Conservation (phyloP, 495 filamentous ascomycete species). For the Talaromyces thailandensis region DNA sequence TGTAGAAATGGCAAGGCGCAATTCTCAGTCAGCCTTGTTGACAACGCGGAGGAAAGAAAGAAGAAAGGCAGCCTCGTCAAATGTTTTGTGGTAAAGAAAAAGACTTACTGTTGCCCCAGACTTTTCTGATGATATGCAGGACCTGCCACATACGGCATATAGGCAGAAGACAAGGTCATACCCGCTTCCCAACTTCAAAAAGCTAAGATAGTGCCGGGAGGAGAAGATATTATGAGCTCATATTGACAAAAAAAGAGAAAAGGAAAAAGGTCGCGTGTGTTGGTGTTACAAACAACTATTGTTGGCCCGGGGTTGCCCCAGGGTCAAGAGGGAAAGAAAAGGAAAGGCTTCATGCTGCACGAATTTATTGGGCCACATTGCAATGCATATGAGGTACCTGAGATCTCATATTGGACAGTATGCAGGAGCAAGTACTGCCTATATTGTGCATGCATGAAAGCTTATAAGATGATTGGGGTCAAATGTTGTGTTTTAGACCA, state of each 20-base stretch:
- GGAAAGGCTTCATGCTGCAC: neutral
- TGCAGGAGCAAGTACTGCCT: neutral
- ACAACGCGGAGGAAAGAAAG: neutral
- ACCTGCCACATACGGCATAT: neutral
- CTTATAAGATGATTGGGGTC: neutral
- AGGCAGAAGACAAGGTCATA: neutral
- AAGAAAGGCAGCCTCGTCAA: neutral
- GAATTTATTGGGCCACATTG: neutral
- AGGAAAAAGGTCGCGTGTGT: neutral
- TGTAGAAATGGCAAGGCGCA: neutral
- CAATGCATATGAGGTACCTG: neutral
- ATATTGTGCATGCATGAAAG: neutral
- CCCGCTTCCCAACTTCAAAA: neutral
- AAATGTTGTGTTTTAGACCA: neutral
- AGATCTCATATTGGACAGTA: neutral
- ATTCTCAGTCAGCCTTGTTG: neutral
- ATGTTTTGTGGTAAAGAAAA: neutral
- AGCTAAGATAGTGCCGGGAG: neutral
- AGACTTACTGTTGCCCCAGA: neutral
- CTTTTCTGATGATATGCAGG: neutral
- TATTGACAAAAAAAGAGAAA: neutral
- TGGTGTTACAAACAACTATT: neutral
- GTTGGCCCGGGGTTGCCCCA: neutral
- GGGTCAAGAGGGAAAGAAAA: neutral
- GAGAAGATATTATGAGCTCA: neutral